Percentiles rank a stretch among this genome's conserved stretches.
Evolutionary conservation across 352 stramenopile genomes (phyloP).

Genomic region (Globisporangium nunn): DNA sequence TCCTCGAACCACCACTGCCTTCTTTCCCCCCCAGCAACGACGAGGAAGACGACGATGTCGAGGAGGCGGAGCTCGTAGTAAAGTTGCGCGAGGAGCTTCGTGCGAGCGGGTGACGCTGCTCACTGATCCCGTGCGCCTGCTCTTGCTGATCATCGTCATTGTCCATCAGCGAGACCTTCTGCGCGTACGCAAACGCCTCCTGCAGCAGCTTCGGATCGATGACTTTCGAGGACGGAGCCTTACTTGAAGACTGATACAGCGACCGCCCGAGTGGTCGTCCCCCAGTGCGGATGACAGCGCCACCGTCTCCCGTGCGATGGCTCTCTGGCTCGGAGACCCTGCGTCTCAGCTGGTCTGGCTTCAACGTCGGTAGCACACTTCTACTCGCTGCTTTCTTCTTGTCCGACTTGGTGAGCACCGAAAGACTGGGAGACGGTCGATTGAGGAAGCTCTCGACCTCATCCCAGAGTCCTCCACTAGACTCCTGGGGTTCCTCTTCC

Average conservation of each 20-base stretch:
- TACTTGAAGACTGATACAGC: constrained; percentile 8
- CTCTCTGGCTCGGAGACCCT: constrained; percentile 14
- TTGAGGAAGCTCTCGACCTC: constrained; percentile 75
- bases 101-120: constrained; percentile 7
- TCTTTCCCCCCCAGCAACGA: constrained; percentile 1
- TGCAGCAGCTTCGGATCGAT: constrained; percentile 67
- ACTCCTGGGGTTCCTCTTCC: constrained; percentile 43
- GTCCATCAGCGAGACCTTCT: constrained; percentile 39
- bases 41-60: constrained; percentile 3
- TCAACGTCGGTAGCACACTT: constrained; percentile 41
- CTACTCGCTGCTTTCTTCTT: constrained; percentile 11
- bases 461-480: constrained; percentile 44
- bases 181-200: constrained; percentile 68
- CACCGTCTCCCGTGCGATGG: constrained; percentile 20
- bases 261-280: constrained; percentile 15
- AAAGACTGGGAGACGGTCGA: constrained; percentile 54
- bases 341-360: constrained; percentile 12
- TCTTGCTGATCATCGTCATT: constrained; percentile 32
- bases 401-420: constrained; percentile 26
- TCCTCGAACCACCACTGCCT: neutral
- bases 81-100: constrained; percentile 3
- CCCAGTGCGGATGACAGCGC: neutral
- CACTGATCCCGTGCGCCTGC: constrained; percentile 7
- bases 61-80: neutral
- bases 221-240: constrained; percentile 16